These are phyloP conservation scores for Pythium diclinum DNA, from an alignment of 352 stramenopile genomes.

Conservation along the genomic window DNA sequence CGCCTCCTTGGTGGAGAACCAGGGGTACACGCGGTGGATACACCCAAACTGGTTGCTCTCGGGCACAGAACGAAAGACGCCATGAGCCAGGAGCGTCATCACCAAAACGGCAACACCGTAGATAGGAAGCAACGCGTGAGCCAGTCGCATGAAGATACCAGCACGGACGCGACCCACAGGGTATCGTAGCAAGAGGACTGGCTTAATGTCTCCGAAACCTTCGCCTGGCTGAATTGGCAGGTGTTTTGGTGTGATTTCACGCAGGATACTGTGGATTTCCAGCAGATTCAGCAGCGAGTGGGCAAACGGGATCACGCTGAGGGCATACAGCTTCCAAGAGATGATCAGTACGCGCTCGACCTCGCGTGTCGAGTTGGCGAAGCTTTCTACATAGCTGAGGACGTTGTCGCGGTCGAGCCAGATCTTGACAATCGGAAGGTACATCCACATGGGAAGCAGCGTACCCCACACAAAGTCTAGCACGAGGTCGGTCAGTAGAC, in stretches of 20 bases:
- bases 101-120: slow-evolving; percentile 8
- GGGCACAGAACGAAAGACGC: background rate
- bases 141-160: background rate
- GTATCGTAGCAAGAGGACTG: too few relatives aligned
- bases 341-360: slow-evolving; percentile 18
- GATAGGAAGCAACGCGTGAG: background rate
- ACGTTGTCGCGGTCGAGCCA: background rate
- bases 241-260: background rate
- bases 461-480: slow-evolving; percentile 24
- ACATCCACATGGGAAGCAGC: slow-evolving; percentile 24
- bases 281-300: slow-evolving; percentile 12
- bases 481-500: slow-evolving; percentile 11
- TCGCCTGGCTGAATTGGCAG: too few relatives aligned
- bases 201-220: too few relatives aligned
- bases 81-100: background rate
- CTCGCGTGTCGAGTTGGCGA: background rate
- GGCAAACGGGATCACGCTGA: slow-evolving; percentile 20
- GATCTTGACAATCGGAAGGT: slow-evolving; percentile 15
- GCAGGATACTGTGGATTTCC: slow-evolving; percentile 3
- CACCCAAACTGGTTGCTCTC: background rate
- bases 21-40: slow-evolving; percentile 15
- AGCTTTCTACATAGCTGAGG: background rate
- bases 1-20: slow-evolving; percentile 17
- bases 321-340: background rate
- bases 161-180: background rate